Evolutionary conservation across 441 rosid genomes (phyloP), one percentile per base, ranked within the genome.

Genomic region (Pelargonium myrrhifolium): DNA sequence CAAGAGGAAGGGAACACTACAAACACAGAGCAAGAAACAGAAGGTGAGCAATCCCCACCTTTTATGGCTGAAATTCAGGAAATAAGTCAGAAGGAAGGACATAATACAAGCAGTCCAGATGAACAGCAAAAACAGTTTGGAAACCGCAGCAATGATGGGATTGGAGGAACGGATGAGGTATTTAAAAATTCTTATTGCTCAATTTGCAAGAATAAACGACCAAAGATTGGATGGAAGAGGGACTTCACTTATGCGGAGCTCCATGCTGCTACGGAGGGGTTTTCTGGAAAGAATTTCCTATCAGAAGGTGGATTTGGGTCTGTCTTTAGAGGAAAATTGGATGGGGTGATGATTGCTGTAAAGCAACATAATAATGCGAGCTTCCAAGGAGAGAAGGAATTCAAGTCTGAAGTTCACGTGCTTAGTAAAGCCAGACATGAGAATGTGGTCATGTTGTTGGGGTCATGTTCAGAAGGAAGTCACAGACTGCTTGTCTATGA

Each of bases 231-330:
- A 51, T 66, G 68, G 76, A 64, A 69, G 62, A 71, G 75, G 73
- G 60, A 71, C 65, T 83, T 82, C 82, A 77, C 72, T 14, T 86
- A 68, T 28, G 77, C 83, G 6, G 89, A 84, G 73, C 84, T 88
- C 6, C 79, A 76, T 9, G 81, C 81, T 6, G 83, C 86, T 1
- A 86, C 93, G 1, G 79, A 75, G 11, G 87, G 89, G 62, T 88
- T 86, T 81, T 49, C 71, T 1, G 39, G 1, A 0, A 75, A 55
- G 58, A 88, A 82, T 65, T 84, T 72, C 76, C 66, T 83, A 22
- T 80, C 84, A 1, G 86, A 73, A 72, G 89, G 87, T 2, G 93
- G 85, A 22, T 88, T 80, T 49, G 89, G 90, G 20, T 77, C 78
- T 28, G 89, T 80, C 24, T 77, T 45, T 58, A 68, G 39, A 71